Conservation (phyloP, 2,329 filamentous ascomycete genomes). For the Penicillium brasilianum region DNA sequence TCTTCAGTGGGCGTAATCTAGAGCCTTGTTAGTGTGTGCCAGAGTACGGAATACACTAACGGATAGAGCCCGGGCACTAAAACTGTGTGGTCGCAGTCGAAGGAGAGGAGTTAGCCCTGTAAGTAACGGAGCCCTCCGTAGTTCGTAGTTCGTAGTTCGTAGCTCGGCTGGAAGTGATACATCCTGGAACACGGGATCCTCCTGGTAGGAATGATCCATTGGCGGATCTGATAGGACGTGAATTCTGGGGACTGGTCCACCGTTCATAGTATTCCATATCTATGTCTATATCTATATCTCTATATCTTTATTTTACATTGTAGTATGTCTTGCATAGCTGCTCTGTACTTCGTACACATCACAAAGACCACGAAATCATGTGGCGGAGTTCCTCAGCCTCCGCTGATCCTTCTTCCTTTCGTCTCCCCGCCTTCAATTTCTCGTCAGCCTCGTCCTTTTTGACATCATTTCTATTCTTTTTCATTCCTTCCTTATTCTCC, state of each 20-base stretch:
- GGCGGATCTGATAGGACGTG: background rate
- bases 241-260: background rate
- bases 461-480: background rate
- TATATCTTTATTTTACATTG: background rate
- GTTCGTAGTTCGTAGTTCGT: too few relatives aligned
- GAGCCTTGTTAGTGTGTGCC: background rate
- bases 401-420: conserved; percentile 18
- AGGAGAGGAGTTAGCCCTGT: background rate
- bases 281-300: background rate
- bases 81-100: background rate
- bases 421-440: conserved; percentile 27
- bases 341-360: background rate
- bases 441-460: conserved; percentile 18
- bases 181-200: background rate
- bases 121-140: too few relatives aligned
- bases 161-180: background rate
- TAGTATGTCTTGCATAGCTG: background rate
- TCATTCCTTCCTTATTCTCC: background rate
- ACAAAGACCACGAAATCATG: conserved; percentile 8
- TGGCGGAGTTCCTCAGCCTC: conserved; percentile 22
- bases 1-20: background rate
- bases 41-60: too few relatives aligned
- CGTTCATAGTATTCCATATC: background rate
- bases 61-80: too few relatives aligned
- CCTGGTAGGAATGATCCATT: background rate